Base-by-base conservation (phyloP, 208 protist genomes). In the Sergeia podlipaevii region DNA sequence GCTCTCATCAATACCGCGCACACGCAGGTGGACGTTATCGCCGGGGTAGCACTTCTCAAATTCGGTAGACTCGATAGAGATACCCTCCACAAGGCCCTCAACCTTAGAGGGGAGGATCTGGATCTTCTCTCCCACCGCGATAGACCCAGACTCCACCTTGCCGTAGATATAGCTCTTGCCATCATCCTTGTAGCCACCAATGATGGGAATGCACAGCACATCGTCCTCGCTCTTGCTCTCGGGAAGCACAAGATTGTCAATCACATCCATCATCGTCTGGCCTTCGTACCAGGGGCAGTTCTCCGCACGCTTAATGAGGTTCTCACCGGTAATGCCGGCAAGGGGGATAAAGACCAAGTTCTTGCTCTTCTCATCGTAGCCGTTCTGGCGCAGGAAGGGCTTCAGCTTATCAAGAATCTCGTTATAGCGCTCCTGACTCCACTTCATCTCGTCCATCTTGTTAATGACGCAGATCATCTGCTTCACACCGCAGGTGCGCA, bases 391-490 rank as follows among this genome's bases (percentile, higher is more conserved):
- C 23, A 99, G 76, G 80, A 98, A 99, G 4, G 96, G 92, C 8
- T 53, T 85, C 36, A 99, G 67, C 65, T 98, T 98, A 29, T 65
- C 69, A 0, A 91, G 48, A 58, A 98, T 99, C 62, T 97, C 89
- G 69, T 98, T 80, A 76, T 98, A 99, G 60, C 96, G 74, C 45
- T 97, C 97, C 59, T 97, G 72, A 29, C 60, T 78, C 96, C 95
- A 99, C 20, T 85, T 70, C 47, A 99, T 97, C 61, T 99, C 98
- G 78, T 99, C 98, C 98, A 99, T 99, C 81, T 99, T 99, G 90
- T 99, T 99, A 56, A 99, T 91, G 15, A 96, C 91, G 32, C 99
- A 96, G 29, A 99, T 89, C 57, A 99, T 89, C 51, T 97, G 83
- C 44, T 93, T 89, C 36, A 99, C 93, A 42, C 98, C 98, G 54